A percentile compares a stretch with the other conserved stretches of the same genome.
These are phyloP conservation scores for Chalaropsis ovoidea DNA, from an alignment of 2,329 filamentous ascomycete genomes.

Conservation along the genomic window DNA sequence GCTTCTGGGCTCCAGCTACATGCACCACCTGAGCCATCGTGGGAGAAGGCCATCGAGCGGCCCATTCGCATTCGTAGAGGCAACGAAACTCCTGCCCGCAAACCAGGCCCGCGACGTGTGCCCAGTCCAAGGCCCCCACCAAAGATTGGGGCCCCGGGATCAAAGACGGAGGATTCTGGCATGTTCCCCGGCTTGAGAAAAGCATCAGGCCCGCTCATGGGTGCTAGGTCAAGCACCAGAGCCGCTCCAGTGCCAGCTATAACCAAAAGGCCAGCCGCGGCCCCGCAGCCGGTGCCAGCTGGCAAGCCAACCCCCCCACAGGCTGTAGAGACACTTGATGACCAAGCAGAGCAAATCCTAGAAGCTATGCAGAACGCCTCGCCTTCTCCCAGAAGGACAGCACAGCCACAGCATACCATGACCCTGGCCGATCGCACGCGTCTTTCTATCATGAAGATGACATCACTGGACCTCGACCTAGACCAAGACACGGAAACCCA, in stretches of 20 bases:
- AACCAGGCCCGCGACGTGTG: background rate
- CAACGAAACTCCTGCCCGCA: slow-evolving; percentile 20
- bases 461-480: slow-evolving; percentile 29
- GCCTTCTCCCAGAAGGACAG: slow-evolving; percentile 46
- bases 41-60: slow-evolving; percentile 19
- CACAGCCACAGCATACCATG: slow-evolving; percentile 44
- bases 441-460: slow-evolving; percentile 62
- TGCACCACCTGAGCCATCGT: slow-evolving; percentile 3
- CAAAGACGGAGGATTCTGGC: background rate
- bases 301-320: background rate
- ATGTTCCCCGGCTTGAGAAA: slow-evolving; percentile 4
- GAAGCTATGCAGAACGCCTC: slow-evolving; percentile 46
- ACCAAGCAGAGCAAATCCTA: slow-evolving; percentile 47
- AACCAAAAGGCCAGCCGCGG: background rate
- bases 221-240: background rate
- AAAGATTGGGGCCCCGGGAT: background rate
- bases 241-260: background rate
- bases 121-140: slow-evolving; percentile 20
- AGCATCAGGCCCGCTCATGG: background rate
- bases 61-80: slow-evolving; percentile 22
- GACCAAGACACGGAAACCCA: slow-evolving; percentile 30
- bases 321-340: slow-evolving; percentile 38
- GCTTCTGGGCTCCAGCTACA: background rate
- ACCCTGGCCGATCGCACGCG: slow-evolving; percentile 70
- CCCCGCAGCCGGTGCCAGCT: background rate